Evolutionary conservation across 2,329 filamentous ascomycete genomes (phyloP), one percentile per base, ranked within the genome.

Genomic region (Aspergillus clavatus): DNA sequence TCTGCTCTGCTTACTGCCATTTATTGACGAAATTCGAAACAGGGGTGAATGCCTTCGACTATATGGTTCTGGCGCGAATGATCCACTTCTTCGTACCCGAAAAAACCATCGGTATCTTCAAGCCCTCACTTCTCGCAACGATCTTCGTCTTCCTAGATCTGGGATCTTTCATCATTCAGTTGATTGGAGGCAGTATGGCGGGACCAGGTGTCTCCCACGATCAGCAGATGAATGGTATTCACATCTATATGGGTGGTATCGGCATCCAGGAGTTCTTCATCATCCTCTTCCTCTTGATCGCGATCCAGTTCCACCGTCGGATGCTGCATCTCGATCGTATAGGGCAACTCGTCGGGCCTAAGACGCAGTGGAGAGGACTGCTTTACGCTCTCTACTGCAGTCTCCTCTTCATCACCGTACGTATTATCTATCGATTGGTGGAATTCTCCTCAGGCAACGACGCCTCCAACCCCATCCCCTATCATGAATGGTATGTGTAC

Each of bases 381-480:
- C 63, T 82, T 4, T 54, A 76, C 18, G 38, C 73, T 8, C 67
- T 83, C 2, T 82, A 82, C 56, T 56, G 64, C 28, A 77, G 72
- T 47, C 73, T 73, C 7, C 43, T 55, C 0, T 63, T 82, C 36
- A 75, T 83, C 46, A 62, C 75, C 5, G 59, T 69, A 1, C 73
- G 80, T 18, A 82, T 78, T 43, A 70, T 82, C 44, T 83, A 73
- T 57, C 74, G 80, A 6, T 70, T 78, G 0, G 70, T 80, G n/a
- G 79, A 83, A 61, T 82, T 78, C 63, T 81, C 80, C 50, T 70
- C 68, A 40, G 58, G 76, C 4, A 26, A 38, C 6, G 35, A 38
- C 16, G 41, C 26, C 0, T 52, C 61, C 21, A 60, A 74, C 10
- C 63, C 74, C 19, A 63, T 68, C 18, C 66, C 66, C 5, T 66